Base-by-base conservation (phyloP, 352 stramenopile genomes). In the Phytophthora cryptogea region DNA sequence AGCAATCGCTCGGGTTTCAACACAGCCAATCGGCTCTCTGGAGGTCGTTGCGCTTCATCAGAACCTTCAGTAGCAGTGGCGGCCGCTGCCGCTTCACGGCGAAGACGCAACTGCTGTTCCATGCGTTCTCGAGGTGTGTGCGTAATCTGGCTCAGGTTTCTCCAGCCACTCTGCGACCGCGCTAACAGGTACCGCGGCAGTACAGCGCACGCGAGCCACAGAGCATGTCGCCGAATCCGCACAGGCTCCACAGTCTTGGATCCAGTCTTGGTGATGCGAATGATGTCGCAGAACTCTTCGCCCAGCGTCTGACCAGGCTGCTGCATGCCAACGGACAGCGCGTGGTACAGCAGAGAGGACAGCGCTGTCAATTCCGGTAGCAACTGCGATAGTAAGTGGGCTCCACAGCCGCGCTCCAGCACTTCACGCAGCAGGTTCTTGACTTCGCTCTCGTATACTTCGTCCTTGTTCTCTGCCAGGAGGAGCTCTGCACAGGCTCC, bases 281-380 rank as follows among this genome's bases (percentile, higher is more conserved):
- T 76, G 10, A 94, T 72, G 46, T 94, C 86, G 41, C 87, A 94
- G 57, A 90, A 96, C 46, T 96, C 87, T 56, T 96, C 87, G 8
- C 87, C 87, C n/a, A 96, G 73, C 33, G 85, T 94, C 53, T 96
- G 87, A 51, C 86, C 73, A 32, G 85, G 80, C 44, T 78, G 78
- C 47, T 71, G 71, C 42, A 61, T 48, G 5, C 80, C 74, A 13
- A 94, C 69, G 43, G 72, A 78, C 27, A 90, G 64, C 57, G 76
- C 41, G 47, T 83, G 79, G 30, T 94, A 94, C 43, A 94, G 78
- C 61, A 88, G 45, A 33, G 79, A 74, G 11, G 85, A 87, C 20
- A 82, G 50, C 50, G 74, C 74, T 44, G 78, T 66, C 47, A 94
- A 65, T 59, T 94, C 85, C 4, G 85, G 85, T 49, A 92, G 72